Evolutionary conservation across 2,329 filamentous ascomycete species (phyloP).

Genomic region (Claviceps quebecensis): DNA sequence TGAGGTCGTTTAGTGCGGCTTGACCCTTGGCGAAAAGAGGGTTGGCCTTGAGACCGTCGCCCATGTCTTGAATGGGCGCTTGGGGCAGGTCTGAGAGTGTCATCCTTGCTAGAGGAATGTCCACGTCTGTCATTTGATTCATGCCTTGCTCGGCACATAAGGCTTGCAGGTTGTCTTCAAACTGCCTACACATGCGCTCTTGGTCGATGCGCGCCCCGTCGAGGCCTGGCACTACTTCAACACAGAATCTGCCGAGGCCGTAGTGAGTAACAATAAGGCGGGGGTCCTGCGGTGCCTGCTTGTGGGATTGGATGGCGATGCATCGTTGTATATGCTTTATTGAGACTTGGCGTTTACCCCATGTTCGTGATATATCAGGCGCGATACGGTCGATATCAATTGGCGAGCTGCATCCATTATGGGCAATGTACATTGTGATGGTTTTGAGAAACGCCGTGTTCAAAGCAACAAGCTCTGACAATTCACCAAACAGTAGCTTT

Average conservation of each 20-base stretch:
- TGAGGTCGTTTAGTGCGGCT: constrained; percentile 54
- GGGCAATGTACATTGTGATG: constrained; percentile 53
- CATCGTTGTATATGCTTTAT: constrained; percentile 52
- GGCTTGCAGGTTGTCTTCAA: constrained; percentile 35
- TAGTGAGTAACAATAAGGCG: constrained; percentile 36
- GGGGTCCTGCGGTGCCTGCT: constrained; percentile 15
- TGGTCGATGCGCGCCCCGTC: constrained; percentile 30
- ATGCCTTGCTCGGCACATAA: constrained; percentile 26
- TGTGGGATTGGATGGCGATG: constrained; percentile 43
- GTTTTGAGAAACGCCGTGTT: constrained; percentile 56
- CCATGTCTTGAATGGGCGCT: constrained; percentile 20
- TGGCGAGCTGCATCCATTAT: constrained; percentile 49
- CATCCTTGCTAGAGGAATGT: constrained; percentile 34
- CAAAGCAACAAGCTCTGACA: constrained; percentile 47
- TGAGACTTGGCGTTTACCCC: constrained; percentile 57
- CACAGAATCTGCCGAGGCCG: constrained; percentile 40
- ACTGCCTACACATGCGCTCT: constrained; percentile 37
- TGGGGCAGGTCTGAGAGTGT: constrained; percentile 37
- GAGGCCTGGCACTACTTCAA: constrained; percentile 36
- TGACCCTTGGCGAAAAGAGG: constrained; percentile 52
- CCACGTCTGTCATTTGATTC: constrained; percentile 18
- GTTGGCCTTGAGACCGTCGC: constrained; percentile 28
- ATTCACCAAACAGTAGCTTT: constrained; percentile 32
- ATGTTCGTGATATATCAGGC: constrained; percentile 50
- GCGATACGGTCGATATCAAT: constrained; percentile 49